Conservation (phyloP, 108 stramenopile species). For the Discostella stelligeroides region DNA sequence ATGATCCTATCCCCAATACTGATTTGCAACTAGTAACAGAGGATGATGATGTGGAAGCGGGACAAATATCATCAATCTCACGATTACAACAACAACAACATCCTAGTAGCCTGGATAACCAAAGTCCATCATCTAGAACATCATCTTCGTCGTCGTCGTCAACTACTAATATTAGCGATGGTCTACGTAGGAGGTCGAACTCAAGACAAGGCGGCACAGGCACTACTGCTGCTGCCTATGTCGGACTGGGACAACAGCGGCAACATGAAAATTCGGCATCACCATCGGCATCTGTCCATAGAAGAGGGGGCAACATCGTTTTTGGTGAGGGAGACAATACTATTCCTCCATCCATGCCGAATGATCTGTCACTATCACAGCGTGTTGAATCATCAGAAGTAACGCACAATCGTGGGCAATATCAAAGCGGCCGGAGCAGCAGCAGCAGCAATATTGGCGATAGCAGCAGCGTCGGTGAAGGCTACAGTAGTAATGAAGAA, state of each 20-base stretch:
- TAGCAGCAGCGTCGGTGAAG: too few relatives aligned
- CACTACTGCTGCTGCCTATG: too few relatives aligned
- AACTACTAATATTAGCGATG: too few relatives aligned
- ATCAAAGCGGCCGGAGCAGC: slow-evolving; percentile 3
- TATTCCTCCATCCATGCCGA: too few relatives aligned
- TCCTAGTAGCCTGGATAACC: neutral
- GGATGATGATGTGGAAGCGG: slow-evolving; percentile 8
- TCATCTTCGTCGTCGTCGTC: too few relatives aligned
- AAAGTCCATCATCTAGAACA: slow-evolving; percentile 20
- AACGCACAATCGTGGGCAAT: neutral
- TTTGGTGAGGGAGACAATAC: too few relatives aligned
- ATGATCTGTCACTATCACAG: too few relatives aligned
- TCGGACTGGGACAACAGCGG: too few relatives aligned
- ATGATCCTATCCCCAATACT: neutral
- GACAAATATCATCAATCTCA: neutral
- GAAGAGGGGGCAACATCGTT: too few relatives aligned
- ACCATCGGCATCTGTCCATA: neutral
- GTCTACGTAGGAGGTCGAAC: slow-evolving; percentile 4
- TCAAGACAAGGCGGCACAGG: neutral
- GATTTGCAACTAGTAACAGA: neutral
- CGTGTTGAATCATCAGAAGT: too few relatives aligned
- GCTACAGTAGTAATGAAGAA: slow-evolving; percentile 12
- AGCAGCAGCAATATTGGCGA: slow-evolving; percentile 5
- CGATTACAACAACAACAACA: too few relatives aligned
- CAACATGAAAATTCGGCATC: neutral